These are phyloP conservation scores for Olyra latifolia DNA, from an alignment of 176 grass and related monocot genomes.

Conservation along the genomic window DNA sequence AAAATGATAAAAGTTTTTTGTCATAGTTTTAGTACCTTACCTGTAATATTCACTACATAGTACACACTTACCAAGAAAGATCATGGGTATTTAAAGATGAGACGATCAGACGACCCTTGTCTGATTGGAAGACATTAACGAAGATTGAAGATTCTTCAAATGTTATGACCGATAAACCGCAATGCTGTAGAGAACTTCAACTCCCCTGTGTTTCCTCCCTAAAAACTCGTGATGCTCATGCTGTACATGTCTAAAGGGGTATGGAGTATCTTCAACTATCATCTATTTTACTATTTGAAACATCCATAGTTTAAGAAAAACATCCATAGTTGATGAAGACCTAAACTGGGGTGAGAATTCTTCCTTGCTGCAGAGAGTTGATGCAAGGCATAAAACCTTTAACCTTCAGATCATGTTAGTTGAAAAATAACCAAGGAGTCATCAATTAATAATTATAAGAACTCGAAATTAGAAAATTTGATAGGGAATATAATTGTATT, in stretches of 20 bases:
- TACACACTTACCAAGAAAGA: background rate
- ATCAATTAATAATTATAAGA: background rate
- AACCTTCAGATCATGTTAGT: background rate
- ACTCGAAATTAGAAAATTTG: background rate
- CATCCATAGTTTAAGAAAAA: conserved; percentile 2
- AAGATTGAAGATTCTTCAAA: background rate
- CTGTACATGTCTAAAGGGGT: background rate
- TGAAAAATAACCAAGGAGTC: background rate
- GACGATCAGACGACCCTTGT: background rate
- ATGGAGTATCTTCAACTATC: background rate
- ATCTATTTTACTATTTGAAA: background rate
- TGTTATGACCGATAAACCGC: background rate
- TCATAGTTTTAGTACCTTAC: background rate
- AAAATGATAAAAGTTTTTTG: background rate
- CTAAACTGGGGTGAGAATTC: background rate
- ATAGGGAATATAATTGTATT: background rate
- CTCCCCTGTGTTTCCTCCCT: background rate
- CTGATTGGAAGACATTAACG: background rate
- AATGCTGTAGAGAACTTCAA: background rate
- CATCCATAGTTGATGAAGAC: conserved; percentile 2
- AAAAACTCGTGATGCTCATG: background rate
- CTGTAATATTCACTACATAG: background rate
- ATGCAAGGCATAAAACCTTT: background rate
- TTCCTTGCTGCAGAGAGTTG: background rate
- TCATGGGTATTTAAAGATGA: background rate